These are phyloP conservation scores for Colletotrichum abscissum DNA, from an alignment of 2,329 filamentous ascomycete species.

Conservation along the genomic window DNA sequence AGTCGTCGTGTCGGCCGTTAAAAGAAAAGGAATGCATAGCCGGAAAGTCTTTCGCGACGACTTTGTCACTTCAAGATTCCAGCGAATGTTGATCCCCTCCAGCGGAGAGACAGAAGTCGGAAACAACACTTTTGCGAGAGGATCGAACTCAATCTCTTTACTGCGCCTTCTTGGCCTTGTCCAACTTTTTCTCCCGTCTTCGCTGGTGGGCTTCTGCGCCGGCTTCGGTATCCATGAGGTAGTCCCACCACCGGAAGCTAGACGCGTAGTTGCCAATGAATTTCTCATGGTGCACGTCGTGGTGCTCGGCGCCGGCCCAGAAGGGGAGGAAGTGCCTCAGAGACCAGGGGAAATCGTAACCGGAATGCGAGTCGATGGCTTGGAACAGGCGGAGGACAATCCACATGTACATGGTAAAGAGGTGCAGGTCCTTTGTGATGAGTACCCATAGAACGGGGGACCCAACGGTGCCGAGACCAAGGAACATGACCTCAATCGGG, in stretches of 20 bases:
- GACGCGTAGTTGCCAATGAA: constrained; percentile 99
- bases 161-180: constrained; percentile 76
- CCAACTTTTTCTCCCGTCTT: constrained; percentile 81
- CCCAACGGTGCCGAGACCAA: constrained; percentile 88
- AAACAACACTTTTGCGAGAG: not conserved
- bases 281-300: constrained; percentile 97
- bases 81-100: not conserved
- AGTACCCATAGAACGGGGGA: constrained; percentile 86
- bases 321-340: constrained; percentile 95
- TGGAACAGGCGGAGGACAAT: constrained; percentile 94
- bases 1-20: constrained; percentile 1
- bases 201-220: constrained; percentile 87
- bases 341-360: constrained; percentile 98
- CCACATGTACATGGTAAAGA: constrained; percentile 98
- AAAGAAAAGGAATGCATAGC: not conserved
- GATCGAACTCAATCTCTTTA: constrained; percentile 52
- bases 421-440: constrained; percentile 87
- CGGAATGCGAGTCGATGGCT: constrained; percentile 96
- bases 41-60: not conserved
- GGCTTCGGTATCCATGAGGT: constrained; percentile 90
- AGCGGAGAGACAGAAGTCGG: not conserved
- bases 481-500: constrained; percentile 95
- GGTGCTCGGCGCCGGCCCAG: constrained; percentile 97
- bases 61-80: not conserved
- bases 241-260: constrained; percentile 99